phyloP scores from a whole-genome alignment of 2,329 filamentous ascomycete genomes.

The Penicillium oxalicum region DNA sequence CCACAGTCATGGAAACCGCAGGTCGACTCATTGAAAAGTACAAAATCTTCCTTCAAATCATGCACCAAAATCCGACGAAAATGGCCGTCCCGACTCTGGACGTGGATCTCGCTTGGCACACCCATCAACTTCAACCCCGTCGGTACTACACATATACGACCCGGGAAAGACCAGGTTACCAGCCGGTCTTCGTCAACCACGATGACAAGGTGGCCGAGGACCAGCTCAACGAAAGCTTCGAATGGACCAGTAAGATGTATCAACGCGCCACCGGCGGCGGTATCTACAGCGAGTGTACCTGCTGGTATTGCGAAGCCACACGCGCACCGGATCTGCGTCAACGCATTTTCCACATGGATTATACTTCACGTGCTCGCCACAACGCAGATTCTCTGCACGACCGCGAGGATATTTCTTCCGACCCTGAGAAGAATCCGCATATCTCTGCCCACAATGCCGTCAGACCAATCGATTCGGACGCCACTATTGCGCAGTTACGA shows the following conservation, averaged over 20 bases:
- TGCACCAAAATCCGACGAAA: slow-evolving; percentile 28
- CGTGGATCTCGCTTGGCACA: slow-evolving; percentile 34
- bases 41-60: slow-evolving; percentile 41
- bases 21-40: slow-evolving; percentile 50
- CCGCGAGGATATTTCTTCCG: slow-evolving; percentile 38
- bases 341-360: slow-evolving; percentile 38
- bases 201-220: slow-evolving; percentile 75
- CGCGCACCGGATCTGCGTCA: slow-evolving; percentile 51
- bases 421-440: slow-evolving; percentile 57
- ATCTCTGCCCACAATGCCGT: slow-evolving; percentile 70
- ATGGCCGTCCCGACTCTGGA: slow-evolving; percentile 32
- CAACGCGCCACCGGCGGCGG: slow-evolving; percentile 56
- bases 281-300: slow-evolving; percentile 47
- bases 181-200: slow-evolving; percentile 63
- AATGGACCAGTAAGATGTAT: slow-evolving; percentile 67
- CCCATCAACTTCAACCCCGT: slow-evolving; percentile 25
- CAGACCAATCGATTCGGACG: slow-evolving; percentile 12
- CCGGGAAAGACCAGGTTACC: slow-evolving; percentile 24
- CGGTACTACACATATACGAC: slow-evolving; percentile 44
- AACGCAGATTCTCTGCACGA: slow-evolving; percentile 46
- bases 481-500: too few relatives aligned
- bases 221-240: slow-evolving; percentile 59
- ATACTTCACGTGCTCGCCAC: slow-evolving; percentile 46
- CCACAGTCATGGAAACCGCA: slow-evolving; percentile 59
- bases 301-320: slow-evolving; percentile 63